A percentile compares a stretch with the other conserved stretches of the same genome.
phyloP scores from a whole-genome alignment of 148 eudicot species.

The Vaccinium myrtillus region DNA sequence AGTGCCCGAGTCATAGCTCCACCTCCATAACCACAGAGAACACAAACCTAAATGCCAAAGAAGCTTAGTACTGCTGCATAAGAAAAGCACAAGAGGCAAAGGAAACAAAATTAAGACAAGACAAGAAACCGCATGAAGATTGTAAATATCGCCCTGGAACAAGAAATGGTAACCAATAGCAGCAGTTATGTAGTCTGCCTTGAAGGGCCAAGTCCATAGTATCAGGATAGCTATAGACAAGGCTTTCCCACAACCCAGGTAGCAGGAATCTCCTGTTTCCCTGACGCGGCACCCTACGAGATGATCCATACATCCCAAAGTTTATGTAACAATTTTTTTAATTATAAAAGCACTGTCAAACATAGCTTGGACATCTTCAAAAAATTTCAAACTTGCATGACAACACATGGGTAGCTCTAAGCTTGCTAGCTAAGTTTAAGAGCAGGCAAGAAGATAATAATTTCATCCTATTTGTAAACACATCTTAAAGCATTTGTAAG shows the following conservation, averaged over 20 bases:
- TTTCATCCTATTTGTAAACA: not conserved
- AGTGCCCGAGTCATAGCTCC: constrained; percentile 66
- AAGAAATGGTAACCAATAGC: not conserved
- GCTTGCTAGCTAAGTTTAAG: no score
- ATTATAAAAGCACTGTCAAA: no score
- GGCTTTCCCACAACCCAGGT: not conserved
- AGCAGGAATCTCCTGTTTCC: not conserved
- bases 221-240: not conserved
- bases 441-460: no score
- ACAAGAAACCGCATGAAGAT: not conserved
- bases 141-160: not conserved
- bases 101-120: no score
- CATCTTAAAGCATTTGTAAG: not conserved
- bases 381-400: no score
- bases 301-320: not conserved
- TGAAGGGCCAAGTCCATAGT: not conserved
- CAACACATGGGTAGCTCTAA: no score
- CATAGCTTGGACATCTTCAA: no score
- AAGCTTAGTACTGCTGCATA: not conserved
- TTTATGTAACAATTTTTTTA: no score
- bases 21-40: constrained; percentile 62
- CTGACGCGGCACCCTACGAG: not conserved
- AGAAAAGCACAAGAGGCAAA: not conserved
- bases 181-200: not conserved
- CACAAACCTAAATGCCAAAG: constrained; percentile 44